phyloP scores from a whole-genome alignment of 768 basidiomycete species.

The Lactarius psammicola region DNA sequence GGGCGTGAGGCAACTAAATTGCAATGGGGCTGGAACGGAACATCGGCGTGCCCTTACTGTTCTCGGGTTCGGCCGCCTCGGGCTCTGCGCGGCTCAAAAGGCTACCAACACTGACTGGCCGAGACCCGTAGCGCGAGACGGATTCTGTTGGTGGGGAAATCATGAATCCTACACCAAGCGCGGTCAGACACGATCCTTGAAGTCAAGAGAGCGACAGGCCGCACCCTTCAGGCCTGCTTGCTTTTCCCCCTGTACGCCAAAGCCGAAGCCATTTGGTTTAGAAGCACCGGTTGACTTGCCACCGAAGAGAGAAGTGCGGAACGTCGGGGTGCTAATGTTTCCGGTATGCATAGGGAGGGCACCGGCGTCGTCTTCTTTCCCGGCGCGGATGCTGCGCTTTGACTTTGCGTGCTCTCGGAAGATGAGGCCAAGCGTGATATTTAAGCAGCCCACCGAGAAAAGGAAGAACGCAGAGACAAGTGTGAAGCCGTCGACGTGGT shows the following conservation, averaged over 20 bases:
- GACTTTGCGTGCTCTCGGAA: conserved; percentile 68
- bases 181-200: background rate
- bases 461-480: conserved; percentile 84
- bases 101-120: conserved; percentile 24
- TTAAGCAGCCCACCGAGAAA: conserved; percentile 78
- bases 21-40: conserved; percentile 36
- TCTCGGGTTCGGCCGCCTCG: background rate
- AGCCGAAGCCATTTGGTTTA: conserved; percentile 59
- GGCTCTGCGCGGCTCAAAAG: conserved; percentile 11
- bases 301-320: conserved; percentile 31
- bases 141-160: conserved; percentile 59
- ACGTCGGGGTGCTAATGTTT: conserved; percentile 39
- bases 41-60: conserved; percentile 2
- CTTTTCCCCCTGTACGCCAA: conserved; percentile 81
- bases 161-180: conserved; percentile 45
- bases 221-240: conserved; percentile 63
- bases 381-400: conserved; percentile 64
- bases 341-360: conserved; percentile 50
- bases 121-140: conserved; percentile 50
- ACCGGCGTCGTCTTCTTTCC: conserved; percentile 58
- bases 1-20: conserved; percentile 28
- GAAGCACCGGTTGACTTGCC: conserved; percentile 15
- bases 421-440: conserved; percentile 78
- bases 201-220: conserved; percentile 30
- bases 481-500: conserved; percentile 76